Evolutionary conservation across 2,329 filamentous ascomycete genomes (phyloP).

Genomic region (Verticillium nonalfalfae): DNA sequence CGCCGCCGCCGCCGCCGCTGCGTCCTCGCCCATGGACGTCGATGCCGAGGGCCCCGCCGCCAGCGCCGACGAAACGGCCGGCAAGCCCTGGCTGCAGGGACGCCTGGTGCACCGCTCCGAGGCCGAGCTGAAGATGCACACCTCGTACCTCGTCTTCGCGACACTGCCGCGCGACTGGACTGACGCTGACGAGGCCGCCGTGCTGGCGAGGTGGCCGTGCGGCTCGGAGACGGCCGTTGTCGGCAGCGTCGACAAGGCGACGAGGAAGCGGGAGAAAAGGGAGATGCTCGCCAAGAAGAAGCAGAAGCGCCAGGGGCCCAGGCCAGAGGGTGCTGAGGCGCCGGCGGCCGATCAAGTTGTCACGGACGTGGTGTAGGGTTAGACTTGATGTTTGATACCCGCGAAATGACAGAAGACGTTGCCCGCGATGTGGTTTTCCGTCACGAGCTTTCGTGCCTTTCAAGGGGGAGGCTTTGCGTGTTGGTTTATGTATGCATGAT

Average conservation of each 20-base stretch:
- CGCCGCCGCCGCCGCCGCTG: constrained; percentile 22
- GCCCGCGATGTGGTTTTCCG: neutral
- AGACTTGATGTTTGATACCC: neutral
- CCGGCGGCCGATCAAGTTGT: neutral
- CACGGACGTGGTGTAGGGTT: neutral
- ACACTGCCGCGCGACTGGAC: constrained; percentile 82
- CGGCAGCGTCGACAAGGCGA: constrained; percentile 45
- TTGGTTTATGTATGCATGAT: too few species aligned
- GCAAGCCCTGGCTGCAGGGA: constrained; percentile 67
- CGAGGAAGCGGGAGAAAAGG: constrained; percentile 50
- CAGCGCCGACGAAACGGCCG: constrained; percentile 18
- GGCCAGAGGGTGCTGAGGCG: neutral
- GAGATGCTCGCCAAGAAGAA: constrained; percentile 42
- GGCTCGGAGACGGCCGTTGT: constrained; percentile 45
- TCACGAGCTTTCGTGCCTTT: too few species aligned
- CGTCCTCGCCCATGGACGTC: constrained; percentile 37
- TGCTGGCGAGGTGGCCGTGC: constrained; percentile 58
- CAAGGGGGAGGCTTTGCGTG: too few species aligned
- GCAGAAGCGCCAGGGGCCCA: constrained; percentile 25
- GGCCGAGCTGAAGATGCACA: constrained; percentile 88
- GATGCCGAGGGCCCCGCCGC: constrained; percentile 13
- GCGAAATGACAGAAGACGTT: neutral
- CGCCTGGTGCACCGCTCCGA: constrained; percentile 75
- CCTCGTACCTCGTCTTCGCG: constrained; percentile 94
- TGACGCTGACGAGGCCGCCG: constrained; percentile 69